phyloP scores from a whole-genome alignment of 257 asterid species.

The Handroanthus guayacan region DNA sequence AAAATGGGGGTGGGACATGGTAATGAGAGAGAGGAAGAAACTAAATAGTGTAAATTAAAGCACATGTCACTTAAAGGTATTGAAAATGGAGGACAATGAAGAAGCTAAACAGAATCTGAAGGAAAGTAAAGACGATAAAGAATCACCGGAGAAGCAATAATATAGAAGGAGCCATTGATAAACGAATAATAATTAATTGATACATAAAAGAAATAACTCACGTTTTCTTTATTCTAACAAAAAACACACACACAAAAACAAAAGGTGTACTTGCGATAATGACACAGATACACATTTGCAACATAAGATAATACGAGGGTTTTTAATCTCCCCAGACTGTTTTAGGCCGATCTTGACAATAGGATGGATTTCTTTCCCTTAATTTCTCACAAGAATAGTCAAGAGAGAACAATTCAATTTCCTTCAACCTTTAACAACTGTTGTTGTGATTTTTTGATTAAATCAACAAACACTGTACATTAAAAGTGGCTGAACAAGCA shows the following conservation, averaged over 20 bases:
- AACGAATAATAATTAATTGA: constrained; percentile 1
- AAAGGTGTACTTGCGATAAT: constrained; percentile 6
- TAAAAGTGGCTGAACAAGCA: constrained; percentile 13
- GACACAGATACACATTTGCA: neutral
- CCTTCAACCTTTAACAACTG: constrained; percentile 3
- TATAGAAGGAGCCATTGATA: constrained; percentile 18
- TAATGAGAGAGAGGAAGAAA: neutral
- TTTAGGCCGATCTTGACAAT: neutral
- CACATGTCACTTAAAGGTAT: neutral
- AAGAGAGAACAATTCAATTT: constrained; percentile 19
- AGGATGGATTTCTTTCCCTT: neutral
- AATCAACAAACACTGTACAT: neutral
- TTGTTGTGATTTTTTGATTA: neutral
- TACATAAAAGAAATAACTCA: neutral
- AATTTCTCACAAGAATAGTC: neutral
- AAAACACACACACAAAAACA: constrained; percentile 16
- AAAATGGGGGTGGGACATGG: constrained; percentile 32
- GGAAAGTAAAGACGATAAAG: constrained; percentile 20
- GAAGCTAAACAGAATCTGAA: constrained; percentile 2
- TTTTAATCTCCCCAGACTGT: constrained; percentile 1
- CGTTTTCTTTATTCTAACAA: neutral
- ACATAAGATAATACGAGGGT: constrained; percentile 13
- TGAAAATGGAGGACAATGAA: constrained; percentile 11
- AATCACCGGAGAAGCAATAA: constrained; percentile 16
- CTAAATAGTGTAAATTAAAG: neutral